Percentiles rank a stretch among this genome's conserved stretches.
Conservation (phyloP, 495 filamentous ascomycete species). For the Tuber melanosporum region DNA sequence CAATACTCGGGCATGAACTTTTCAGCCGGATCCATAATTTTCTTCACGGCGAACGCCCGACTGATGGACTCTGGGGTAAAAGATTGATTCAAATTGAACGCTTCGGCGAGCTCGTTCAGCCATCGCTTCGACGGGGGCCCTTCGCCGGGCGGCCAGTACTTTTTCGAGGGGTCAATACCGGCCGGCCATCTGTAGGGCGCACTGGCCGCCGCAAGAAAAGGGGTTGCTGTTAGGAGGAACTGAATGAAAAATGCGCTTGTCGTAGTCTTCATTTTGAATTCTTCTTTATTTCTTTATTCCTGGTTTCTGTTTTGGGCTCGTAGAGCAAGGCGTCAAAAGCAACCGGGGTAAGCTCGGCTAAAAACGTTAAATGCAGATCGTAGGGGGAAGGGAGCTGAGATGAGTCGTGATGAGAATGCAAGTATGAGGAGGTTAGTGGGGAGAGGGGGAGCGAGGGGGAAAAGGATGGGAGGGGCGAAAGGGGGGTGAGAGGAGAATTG, state of each 20-base stretch:
- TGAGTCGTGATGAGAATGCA: neutral
- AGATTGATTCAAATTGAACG: slow-evolving; percentile 15
- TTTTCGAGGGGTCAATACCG: slow-evolving; percentile 17
- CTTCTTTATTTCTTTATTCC: neutral
- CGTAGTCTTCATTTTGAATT: neutral
- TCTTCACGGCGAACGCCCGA: slow-evolving; percentile 50
- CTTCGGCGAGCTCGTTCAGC: slow-evolving; percentile 23
- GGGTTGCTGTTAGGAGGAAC: slow-evolving; percentile 13
- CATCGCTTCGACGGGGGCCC: slow-evolving; percentile 33
- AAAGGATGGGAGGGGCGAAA: neutral
- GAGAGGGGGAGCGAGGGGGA: neutral
- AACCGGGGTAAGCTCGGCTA: neutral
- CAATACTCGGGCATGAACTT: slow-evolving; percentile 70
- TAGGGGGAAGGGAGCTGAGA: neutral
- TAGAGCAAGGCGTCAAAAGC: neutral
- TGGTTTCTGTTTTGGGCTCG: neutral
- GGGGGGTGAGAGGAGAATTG: neutral
- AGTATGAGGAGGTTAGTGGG: neutral
- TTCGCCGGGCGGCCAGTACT: slow-evolving; percentile 27
- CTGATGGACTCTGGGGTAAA: slow-evolving; percentile 11
- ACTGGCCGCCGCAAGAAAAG: slow-evolving; percentile 11
- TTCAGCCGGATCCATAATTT: slow-evolving; percentile 73
- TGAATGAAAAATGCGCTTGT: neutral
- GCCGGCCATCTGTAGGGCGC: slow-evolving; percentile 24
- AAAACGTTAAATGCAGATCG: neutral